Evolutionary conservation across 2,329 filamentous ascomycete species (phyloP).

Genomic region (Ploettnerulaceae sp.): DNA sequence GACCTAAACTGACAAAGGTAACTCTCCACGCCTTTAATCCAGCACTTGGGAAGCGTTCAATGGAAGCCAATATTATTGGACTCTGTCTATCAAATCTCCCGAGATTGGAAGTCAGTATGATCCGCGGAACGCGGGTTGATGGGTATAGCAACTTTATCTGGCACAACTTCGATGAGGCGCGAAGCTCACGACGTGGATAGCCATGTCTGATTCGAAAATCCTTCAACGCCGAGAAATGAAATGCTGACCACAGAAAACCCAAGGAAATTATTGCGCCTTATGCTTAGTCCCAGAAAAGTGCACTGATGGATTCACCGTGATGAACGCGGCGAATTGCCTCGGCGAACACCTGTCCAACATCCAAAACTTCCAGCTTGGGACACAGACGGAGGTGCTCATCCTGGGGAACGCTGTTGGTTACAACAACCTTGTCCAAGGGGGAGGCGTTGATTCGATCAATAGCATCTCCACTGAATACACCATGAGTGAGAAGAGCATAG

Average conservation of each 20-base stretch:
- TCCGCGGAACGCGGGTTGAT: slow-evolving; percentile 21
- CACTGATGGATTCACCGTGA: slow-evolving; percentile 95
- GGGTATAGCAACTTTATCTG: slow-evolving; percentile 33
- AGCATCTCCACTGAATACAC: slow-evolving; percentile 90
- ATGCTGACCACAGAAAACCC: slow-evolving; percentile 13
- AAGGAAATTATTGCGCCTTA: slow-evolving; percentile 5
- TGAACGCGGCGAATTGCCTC: slow-evolving; percentile 95
- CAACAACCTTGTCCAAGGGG: slow-evolving; percentile 85
- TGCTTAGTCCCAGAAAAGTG: slow-evolving; percentile 71
- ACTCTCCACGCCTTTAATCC: slow-evolving; percentile 29
- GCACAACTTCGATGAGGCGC: slow-evolving; percentile 19
- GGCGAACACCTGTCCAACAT: slow-evolving; percentile 86
- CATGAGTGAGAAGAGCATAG: slow-evolving; percentile 90
- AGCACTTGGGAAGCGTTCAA: slow-evolving; percentile 35
- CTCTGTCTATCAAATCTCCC: slow-evolving; percentile 25
- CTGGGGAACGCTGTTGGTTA: slow-evolving; percentile 94
- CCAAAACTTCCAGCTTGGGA: slow-evolving; percentile 85
- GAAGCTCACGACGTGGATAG: slow-evolving; percentile 22
- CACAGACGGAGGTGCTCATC: slow-evolving; percentile 71
- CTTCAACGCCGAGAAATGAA: slow-evolving; percentile 23
- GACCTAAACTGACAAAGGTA: slow-evolving; percentile 15
- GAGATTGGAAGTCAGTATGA: slow-evolving; percentile 26
- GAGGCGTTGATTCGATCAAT: slow-evolving; percentile 92
- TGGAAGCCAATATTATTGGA: slow-evolving; percentile 20
- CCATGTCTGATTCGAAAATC: slow-evolving; percentile 19